Evolutionary conservation across 805 yeast species (phyloP), one percentile per base, ranked within the genome.

Genomic region (Cyberlindnera lachancei): DNA sequence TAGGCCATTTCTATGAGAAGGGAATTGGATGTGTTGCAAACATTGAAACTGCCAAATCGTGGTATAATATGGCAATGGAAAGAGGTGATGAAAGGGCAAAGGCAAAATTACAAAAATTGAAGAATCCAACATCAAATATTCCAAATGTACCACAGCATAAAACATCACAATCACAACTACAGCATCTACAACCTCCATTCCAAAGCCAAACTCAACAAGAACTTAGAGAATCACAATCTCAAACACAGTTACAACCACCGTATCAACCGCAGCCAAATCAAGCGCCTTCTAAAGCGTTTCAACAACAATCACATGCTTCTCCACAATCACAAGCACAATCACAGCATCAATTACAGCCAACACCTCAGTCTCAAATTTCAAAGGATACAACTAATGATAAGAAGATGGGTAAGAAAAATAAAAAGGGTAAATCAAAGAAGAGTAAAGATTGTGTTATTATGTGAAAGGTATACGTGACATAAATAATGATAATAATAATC

Each of bases 11-110:
- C 48, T 76, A 74, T 49, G 94, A 86, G 40, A 71, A 76, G 50
- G 97, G 97, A 2, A 75, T 86, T 41, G 98, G 97, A 2, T 80
- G 94, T 52, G 74, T 68, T 15, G 59, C 63, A 19, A 73, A 83
- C 52, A 32, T 56, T 4, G 56, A 56, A 6, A 72, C 66, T 46
- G 80, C 95, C 0, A 72, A 73, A 46, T 60, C 60, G 23, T 90
- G 96, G 96, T 83, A 77, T 48, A 63, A 64, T 23, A 67, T 66
- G 40, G 95, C 95, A 0, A 85, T 83, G 3, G 72, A 72, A 28
- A 68, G 69, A 28, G 73, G 75, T 7, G 73, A 73, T 42, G 60
- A 58, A 30, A 60, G 71, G 31, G 82, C 82, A 2, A 46, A 56
- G 15, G 57, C 56, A 17, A 65, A 62, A 38, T 29, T 65, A 14